Percentiles rank a stretch among this genome's conserved stretches.
Conservation (phyloP, 2,329 filamentous ascomycete species). For the Fusarium sp. region DNA sequence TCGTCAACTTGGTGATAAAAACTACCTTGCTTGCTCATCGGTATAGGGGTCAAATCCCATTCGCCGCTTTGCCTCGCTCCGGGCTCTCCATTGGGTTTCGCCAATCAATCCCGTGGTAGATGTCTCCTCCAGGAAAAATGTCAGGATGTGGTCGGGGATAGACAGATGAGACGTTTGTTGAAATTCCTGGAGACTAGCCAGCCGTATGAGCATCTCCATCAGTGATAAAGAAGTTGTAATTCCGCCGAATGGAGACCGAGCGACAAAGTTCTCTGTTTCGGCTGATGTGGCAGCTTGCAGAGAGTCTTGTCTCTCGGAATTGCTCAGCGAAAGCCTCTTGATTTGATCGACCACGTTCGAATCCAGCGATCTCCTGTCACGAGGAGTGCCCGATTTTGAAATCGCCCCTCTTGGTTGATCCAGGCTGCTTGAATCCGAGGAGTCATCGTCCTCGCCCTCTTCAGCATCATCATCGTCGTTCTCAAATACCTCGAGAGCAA, state of each 20-base stretch:
- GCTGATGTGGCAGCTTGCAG: constrained; percentile 20
- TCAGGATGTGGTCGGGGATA: constrained; percentile 89
- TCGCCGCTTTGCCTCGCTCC: constrained; percentile 61
- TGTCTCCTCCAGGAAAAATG: constrained; percentile 81
- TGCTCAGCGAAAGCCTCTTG: constrained; percentile 55
- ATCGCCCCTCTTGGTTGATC: constrained; percentile 49
- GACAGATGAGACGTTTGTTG: constrained; percentile 90
- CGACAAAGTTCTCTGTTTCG: constrained; percentile 50
- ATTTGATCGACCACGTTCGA: constrained; percentile 58
- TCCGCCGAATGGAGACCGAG: constrained; percentile 64
- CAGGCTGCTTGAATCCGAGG: constrained; percentile 54
- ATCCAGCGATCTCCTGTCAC: constrained; percentile 52
- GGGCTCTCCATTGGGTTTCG: constrained; percentile 59
- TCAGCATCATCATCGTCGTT: constrained; percentile 61
- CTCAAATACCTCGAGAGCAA: constrained; percentile 87
- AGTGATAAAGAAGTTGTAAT: constrained; percentile 75
- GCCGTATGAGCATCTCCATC: constrained; percentile 87
- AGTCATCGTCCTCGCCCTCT: constrained; percentile 62
- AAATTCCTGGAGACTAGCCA: constrained; percentile 90
- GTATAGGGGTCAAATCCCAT: constrained; percentile 71
- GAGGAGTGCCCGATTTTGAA: constrained; percentile 22
- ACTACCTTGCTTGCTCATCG: constrained; percentile 55
- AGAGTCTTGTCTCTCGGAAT: constrained; percentile 18
- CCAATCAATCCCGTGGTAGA: constrained; percentile 65
- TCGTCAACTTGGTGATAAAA: neutral